Conservation (phyloP, 805 yeast genomes). For the Groenewaldozyma tartarivorans region DNA sequence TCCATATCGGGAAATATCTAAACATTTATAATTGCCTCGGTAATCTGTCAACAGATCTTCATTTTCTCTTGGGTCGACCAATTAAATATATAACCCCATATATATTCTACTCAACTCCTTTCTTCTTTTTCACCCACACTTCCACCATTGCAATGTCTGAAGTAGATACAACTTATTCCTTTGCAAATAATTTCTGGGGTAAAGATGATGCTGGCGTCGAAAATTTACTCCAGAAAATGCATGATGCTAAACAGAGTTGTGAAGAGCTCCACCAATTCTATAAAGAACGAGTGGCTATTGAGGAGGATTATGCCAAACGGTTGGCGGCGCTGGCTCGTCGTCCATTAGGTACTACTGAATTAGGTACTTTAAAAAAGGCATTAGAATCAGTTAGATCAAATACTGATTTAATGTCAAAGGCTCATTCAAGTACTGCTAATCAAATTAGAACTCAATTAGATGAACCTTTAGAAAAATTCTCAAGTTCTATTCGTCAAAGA, state of each 20-base stretch:
- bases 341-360: slow-evolving; percentile 45
- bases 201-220: slow-evolving; percentile 51
- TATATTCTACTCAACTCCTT: neutral
- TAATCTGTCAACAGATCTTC: neutral
- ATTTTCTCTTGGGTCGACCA: slow-evolving; percentile 1
- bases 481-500: slow-evolving; percentile 41
- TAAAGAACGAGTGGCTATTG: slow-evolving; percentile 49
- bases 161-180: slow-evolving; percentile 15
- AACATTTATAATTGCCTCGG: no score
- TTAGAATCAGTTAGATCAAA: slow-evolving; percentile 51
- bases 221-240: slow-evolving; percentile 46
- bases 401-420: slow-evolving; percentile 47
- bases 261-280: slow-evolving; percentile 42
- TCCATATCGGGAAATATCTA: no score
- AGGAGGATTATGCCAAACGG: slow-evolving; percentile 59
- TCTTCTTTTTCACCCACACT: neutral
- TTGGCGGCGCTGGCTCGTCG: slow-evolving; percentile 43
- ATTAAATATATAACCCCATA: neutral
- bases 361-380: slow-evolving; percentile 50
- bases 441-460: slow-evolving; percentile 44
- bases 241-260: slow-evolving; percentile 49
- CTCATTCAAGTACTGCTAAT: slow-evolving; percentile 43
- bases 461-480: slow-evolving; percentile 45
- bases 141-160: neutral
- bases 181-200: slow-evolving; percentile 39